A percentile compares a stretch with the other conserved stretches of the same genome.
phyloP scores from a whole-genome alignment of 169 alveolate genomes.

The Plasmodium gallinaceum region DNA sequence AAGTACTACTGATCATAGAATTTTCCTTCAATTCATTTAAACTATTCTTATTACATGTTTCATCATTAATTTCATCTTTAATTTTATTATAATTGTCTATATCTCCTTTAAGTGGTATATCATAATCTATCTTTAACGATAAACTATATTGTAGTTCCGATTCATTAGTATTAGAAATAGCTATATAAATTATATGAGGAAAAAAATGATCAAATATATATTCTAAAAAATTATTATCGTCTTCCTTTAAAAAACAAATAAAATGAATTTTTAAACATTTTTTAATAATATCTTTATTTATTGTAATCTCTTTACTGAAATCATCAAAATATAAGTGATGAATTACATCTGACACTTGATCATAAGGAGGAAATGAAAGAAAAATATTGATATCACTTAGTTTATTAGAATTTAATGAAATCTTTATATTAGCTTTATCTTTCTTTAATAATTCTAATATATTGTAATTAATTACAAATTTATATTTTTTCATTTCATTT shows the following conservation, averaged over 20 bases:
- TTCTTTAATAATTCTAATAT: conserved; percentile 45
- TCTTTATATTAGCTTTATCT: conserved; percentile 16
- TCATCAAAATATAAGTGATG: conserved; percentile 61
- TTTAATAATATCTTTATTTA: conserved; percentile 39
- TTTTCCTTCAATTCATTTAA: not conserved
- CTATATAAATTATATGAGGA: conserved; percentile 60
- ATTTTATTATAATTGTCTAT: not conserved
- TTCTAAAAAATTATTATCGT: conserved; percentile 25
- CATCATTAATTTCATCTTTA: not conserved
- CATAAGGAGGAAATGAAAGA: conserved; percentile 57
- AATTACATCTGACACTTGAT: conserved; percentile 26
- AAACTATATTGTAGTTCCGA: conserved; percentile 22
- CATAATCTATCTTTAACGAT: conserved; percentile 5
- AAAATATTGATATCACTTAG: conserved; percentile 3
- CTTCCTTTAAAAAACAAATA: conserved; percentile 11
- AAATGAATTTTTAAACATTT: conserved; percentile 35
- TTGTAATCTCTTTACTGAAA: conserved; percentile 13
- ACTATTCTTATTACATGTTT: not conserved
- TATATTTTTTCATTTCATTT: conserved; percentile 37
- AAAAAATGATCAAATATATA: conserved; percentile 46
- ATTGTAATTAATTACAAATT: conserved; percentile 25
- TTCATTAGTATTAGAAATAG: conserved; percentile 2
- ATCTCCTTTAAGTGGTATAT: not conserved
- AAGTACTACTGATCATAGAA: not conserved
- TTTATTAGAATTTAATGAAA: conserved; percentile 2